Evolutionary conservation across 2,329 filamentous ascomycete genomes (phyloP).

Genomic region (Cytospora piceae): DNA sequence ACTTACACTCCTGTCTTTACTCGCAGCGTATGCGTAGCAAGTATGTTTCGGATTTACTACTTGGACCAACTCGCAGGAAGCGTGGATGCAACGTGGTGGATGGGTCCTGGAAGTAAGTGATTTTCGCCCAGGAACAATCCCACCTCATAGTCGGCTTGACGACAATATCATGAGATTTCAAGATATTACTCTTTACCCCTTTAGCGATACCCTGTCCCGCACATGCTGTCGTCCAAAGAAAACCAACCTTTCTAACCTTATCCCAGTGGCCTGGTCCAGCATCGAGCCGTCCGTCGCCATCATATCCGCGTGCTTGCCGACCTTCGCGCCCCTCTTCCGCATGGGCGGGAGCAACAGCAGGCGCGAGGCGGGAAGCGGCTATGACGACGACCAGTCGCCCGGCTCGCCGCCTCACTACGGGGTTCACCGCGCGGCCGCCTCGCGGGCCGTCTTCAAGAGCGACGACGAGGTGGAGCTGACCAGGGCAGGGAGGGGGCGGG

Average conservation of each 20-base stretch:
- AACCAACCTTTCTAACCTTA: slow-evolving; percentile 36
- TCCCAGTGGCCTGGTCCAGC: slow-evolving; percentile 41
- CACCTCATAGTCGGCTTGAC: too few relatives aligned
- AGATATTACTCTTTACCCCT: too few relatives aligned
- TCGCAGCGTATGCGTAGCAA: slow-evolving; percentile 38
- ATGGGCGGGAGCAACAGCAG: background rate
- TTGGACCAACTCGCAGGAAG: slow-evolving; percentile 31
- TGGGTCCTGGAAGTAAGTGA: background rate
- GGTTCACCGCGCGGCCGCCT: background rate
- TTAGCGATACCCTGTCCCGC: too few relatives aligned
- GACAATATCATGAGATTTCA: too few relatives aligned
- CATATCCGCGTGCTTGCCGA: slow-evolving; percentile 43
- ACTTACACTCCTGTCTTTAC: background rate
- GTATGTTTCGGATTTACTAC: slow-evolving; percentile 37
- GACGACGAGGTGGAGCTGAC: slow-evolving; percentile 3
- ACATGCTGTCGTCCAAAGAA: slow-evolving; percentile 25
- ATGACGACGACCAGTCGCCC: background rate
- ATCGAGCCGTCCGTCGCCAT: slow-evolving; percentile 43
- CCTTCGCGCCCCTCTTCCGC: slow-evolving; percentile 40
- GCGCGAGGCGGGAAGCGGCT: background rate
- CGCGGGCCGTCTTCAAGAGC: background rate
- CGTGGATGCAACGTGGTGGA: background rate
- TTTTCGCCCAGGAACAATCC: background rate
- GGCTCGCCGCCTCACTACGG: background rate
- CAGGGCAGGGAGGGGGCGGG: background rate